Evolutionary conservation across 176 grass and related monocot genomes (phyloP).

Genomic region (Guadua angustifolia): DNA sequence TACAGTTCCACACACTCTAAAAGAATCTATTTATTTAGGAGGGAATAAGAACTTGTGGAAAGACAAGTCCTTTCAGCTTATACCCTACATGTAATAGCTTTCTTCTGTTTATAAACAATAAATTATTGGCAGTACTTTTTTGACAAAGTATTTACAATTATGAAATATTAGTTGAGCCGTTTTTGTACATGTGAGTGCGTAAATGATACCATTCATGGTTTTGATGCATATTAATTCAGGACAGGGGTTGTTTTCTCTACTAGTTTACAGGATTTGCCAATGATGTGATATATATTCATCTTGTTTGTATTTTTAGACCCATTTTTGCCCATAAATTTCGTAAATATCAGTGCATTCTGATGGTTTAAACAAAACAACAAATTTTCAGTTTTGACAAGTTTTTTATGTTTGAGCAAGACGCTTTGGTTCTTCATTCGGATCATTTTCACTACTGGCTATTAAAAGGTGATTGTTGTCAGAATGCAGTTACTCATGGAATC

Average conservation of each 20-base stretch:
- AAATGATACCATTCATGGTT: not conserved
- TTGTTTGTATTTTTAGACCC: conserved; percentile 6
- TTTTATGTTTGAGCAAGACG: conserved; percentile 13
- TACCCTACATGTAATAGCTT: not conserved
- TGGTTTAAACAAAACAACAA: conserved; percentile 3
- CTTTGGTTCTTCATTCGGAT: not conserved
- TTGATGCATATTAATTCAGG: not conserved
- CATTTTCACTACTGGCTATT: conserved; percentile 29
- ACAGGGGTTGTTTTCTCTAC: not conserved
- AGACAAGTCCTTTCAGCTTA: conserved; percentile 5
- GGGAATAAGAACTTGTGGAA: not conserved
- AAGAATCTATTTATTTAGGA: not conserved
- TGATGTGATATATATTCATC: conserved; percentile 6
- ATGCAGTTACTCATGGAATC: conserved; percentile 81
- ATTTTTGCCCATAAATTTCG: conserved; percentile 1
- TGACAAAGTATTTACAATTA: not conserved
- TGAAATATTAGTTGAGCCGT: not conserved
- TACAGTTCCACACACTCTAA: not conserved
- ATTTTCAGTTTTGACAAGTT: conserved; percentile 10
- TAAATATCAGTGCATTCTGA: conserved; percentile 7
- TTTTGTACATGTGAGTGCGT: conserved; percentile 17
- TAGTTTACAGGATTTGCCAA: not conserved
- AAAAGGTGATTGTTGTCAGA: conserved; percentile 53
- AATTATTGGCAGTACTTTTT: not conserved
- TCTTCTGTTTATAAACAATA: not conserved